These are phyloP conservation scores for Leishmania turanica DNA, from an alignment of 208 protist genomes.

Conservation along the genomic window DNA sequence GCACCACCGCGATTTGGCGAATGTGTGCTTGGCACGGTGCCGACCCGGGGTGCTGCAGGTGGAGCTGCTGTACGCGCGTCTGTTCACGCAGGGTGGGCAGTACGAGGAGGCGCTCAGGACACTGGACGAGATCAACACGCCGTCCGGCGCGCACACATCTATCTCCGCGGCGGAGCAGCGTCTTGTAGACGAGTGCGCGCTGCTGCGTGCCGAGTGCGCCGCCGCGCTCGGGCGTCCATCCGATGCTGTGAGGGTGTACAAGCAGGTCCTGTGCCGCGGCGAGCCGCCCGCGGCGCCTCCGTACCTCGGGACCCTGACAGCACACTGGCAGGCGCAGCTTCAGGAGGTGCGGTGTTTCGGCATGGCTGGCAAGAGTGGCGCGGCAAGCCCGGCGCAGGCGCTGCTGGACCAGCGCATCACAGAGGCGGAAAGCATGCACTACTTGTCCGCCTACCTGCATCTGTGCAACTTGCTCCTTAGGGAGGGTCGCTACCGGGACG, in stretches of 20 bases:
- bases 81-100: constrained; percentile 78
- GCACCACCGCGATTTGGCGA: constrained; percentile 73
- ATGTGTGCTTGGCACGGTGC: constrained; percentile 72
- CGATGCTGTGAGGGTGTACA: constrained; percentile 62
- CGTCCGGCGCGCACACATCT: not conserved
- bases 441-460: constrained; percentile 53
- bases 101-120: constrained; percentile 60
- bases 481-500: constrained; percentile 71
- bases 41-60: constrained; percentile 32
- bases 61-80: constrained; percentile 72
- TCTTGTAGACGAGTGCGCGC: constrained; percentile 31
- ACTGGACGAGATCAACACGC: constrained; percentile 33
- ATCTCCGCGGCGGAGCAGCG: constrained; percentile 3
- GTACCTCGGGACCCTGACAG: constrained; percentile 22
- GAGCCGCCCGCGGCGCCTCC: constrained; percentile 11
- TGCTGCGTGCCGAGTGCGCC: constrained; percentile 73
- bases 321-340: constrained; percentile 22
- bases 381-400: not conserved
- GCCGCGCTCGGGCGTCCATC: constrained; percentile 50
- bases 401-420: constrained; percentile 7
- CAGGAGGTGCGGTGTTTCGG: not conserved
- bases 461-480: constrained; percentile 83
- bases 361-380: not conserved
- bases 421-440: constrained; percentile 19
- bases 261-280: constrained; percentile 47